phyloP scores from a whole-genome alignment of 2,329 filamentous ascomycete species.

The Botrytis fabae region DNA sequence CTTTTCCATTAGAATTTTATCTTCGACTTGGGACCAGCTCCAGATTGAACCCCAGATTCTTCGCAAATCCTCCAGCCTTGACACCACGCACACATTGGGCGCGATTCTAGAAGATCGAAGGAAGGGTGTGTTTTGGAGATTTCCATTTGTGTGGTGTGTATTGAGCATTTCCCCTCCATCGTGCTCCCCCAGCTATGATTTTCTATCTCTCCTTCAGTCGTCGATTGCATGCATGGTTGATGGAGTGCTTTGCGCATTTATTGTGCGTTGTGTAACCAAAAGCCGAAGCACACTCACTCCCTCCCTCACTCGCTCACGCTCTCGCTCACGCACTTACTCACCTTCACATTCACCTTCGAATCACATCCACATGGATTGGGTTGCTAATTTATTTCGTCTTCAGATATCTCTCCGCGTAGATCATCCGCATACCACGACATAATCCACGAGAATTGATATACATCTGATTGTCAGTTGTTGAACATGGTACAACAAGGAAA shows the following conservation, averaged over 20 bases:
- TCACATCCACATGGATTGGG: background rate
- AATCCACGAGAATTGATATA: conserved; percentile 9
- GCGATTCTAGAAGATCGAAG: conserved; percentile 27
- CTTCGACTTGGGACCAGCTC: conserved; percentile 30
- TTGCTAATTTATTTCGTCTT: background rate
- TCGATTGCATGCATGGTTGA: conserved; percentile 13
- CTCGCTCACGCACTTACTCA: too few relatives aligned
- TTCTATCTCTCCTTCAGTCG: background rate
- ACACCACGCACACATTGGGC: conserved; percentile 27
- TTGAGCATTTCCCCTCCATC: background rate
- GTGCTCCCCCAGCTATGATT: background rate
- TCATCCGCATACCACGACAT: background rate
- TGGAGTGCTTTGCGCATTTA: conserved; percentile 15
- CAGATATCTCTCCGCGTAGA: conserved; percentile 22
- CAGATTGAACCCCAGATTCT: conserved; percentile 31
- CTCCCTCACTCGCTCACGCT: too few relatives aligned
- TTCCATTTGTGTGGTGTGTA: conserved; percentile 29
- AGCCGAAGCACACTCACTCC: background rate
- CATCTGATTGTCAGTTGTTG: conserved; percentile 20
- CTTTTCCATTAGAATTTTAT: conserved; percentile 28
- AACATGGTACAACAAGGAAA: conserved; percentile 63
- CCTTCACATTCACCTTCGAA: background rate
- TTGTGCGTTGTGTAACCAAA: conserved; percentile 14
- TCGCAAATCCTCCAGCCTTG: conserved; percentile 28
- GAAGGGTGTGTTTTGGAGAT: conserved; percentile 25